phyloP scores from a whole-genome alignment of 345 rosid species.

The Salix suchowensis region DNA sequence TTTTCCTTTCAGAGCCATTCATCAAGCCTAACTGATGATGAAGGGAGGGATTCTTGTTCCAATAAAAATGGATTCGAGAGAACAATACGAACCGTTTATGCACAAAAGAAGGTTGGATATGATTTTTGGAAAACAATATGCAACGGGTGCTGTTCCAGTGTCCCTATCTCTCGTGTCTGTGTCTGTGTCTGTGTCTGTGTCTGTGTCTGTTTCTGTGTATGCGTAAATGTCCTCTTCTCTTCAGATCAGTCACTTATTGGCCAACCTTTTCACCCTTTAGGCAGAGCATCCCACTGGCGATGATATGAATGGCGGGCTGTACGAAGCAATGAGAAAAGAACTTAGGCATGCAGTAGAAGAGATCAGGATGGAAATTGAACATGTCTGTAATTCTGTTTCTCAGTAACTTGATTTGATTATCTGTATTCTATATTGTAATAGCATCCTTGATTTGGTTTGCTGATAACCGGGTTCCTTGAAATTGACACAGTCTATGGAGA shows the following conservation, averaged over 20 bases:
- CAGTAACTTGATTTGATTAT: neutral
- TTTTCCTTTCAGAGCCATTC: slow-evolving; percentile 69
- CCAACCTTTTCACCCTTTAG: slow-evolving; percentile 21
- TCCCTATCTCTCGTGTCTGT: neutral
- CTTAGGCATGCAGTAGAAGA: slow-evolving; percentile 68
- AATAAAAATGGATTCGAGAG: slow-evolving; percentile 49
- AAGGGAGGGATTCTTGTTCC: slow-evolving; percentile 47
- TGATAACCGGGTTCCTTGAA: slow-evolving; percentile 14
- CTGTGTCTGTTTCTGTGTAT: neutral
- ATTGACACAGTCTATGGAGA: slow-evolving; percentile 45
- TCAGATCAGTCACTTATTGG: slow-evolving; percentile 13
- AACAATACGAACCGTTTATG: slow-evolving; percentile 64
- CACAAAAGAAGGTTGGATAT: slow-evolving; percentile 65
- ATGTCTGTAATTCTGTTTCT: slow-evolving; percentile 32
- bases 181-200: neutral
- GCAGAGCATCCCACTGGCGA: slow-evolving; percentile 47
- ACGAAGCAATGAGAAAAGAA: slow-evolving; percentile 62
- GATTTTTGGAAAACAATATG: slow-evolving; percentile 7
- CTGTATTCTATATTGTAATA: neutral
- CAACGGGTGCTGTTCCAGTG: neutral
- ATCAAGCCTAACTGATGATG: slow-evolving; percentile 86
- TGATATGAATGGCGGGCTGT: slow-evolving; percentile 42
- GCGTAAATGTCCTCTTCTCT: neutral
- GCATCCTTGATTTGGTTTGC: slow-evolving; percentile 5
- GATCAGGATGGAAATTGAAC: slow-evolving; percentile 57